These are phyloP conservation scores for Psilocybe subaeruginosa DNA, from an alignment of 768 basidiomycete species.

Conservation along the genomic window DNA sequence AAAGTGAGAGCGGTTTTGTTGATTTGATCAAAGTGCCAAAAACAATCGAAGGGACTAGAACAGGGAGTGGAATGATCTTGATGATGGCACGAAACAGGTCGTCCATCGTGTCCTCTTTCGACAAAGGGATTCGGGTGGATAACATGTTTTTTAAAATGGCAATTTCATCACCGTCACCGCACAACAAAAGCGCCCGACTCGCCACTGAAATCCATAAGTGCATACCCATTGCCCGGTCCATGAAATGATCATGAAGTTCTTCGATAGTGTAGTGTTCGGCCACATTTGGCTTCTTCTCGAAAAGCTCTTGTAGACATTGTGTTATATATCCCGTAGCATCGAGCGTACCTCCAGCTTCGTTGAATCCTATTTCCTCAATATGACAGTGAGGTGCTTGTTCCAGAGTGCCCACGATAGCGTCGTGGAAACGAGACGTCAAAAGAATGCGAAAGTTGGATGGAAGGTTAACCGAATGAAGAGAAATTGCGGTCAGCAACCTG, in stretches of 20 bases:
- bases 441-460: slow-evolving; percentile 12
- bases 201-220: background rate
- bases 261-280: background rate
- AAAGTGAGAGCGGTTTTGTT: background rate
- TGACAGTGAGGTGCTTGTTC: background rate
- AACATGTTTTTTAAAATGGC: background rate
- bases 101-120: slow-evolving; percentile 6
- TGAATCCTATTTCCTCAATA: background rate
- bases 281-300: background rate
- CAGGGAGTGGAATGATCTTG: background rate
- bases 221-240: background rate
- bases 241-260: background rate
- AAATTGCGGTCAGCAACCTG: background rate
- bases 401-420: background rate
- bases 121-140: background rate
- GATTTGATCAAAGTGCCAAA: background rate
- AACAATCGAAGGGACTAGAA: background rate
- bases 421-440: background rate
- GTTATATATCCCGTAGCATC: background rate
- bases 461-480: background rate
- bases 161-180: background rate
- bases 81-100: background rate
- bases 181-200: background rate
- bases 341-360: background rate
- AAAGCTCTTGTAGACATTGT: background rate